Percentiles rank a stretch among this genome's conserved stretches.
These are phyloP conservation scores for Calonectria henricotiae DNA, from an alignment of 2,329 filamentous ascomycete species.

Conservation along the genomic window DNA sequence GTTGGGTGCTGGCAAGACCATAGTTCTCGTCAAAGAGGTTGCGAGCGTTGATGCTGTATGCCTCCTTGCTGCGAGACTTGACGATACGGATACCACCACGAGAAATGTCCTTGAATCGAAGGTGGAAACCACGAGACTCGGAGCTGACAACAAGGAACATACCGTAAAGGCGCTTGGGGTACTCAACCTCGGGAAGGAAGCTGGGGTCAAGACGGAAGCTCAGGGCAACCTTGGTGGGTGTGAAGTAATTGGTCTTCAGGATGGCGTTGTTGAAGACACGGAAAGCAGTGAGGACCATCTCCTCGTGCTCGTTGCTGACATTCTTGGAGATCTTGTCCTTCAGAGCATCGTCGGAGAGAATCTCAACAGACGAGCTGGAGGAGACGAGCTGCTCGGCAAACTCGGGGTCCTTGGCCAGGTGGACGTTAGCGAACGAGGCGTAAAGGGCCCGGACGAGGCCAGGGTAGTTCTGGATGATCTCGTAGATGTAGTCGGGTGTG, in stretches of 20 bases:
- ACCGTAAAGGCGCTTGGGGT: slow-evolving; percentile 92
- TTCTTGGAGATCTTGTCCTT: slow-evolving; percentile 84
- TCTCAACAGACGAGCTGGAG: slow-evolving; percentile 74
- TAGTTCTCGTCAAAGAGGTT: slow-evolving; percentile 99
- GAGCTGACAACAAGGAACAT: slow-evolving; percentile 99
- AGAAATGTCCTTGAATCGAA: slow-evolving; percentile 97
- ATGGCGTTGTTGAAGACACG: slow-evolving; percentile 94
- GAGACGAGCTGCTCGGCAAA: slow-evolving; percentile 69
- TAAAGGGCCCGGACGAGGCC: slow-evolving; percentile 90
- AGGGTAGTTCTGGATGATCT: slow-evolving; percentile 95
- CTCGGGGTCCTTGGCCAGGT: slow-evolving; percentile 74
- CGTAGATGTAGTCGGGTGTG: slow-evolving; percentile 96
- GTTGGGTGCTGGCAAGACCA: slow-evolving; percentile 96
- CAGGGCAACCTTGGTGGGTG: slow-evolving; percentile 96
- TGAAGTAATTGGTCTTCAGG: slow-evolving; percentile 98
- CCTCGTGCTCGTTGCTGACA: slow-evolving; percentile 94
- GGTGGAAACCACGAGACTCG: slow-evolving; percentile 96
- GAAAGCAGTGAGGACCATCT: slow-evolving; percentile 98
- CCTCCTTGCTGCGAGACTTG: slow-evolving; percentile 96
- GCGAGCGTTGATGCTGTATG: slow-evolving; percentile 95
- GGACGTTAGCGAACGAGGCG: slow-evolving; percentile 90
- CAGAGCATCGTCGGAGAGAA: slow-evolving; percentile 82
- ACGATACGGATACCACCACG: slow-evolving; percentile 98
- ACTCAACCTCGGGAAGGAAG: slow-evolving; percentile 93
- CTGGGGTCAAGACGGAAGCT: slow-evolving; percentile 93